Evolutionary conservation across 1,139 yeast genomes (phyloP).

Genomic region (Candida dubliniensis): DNA sequence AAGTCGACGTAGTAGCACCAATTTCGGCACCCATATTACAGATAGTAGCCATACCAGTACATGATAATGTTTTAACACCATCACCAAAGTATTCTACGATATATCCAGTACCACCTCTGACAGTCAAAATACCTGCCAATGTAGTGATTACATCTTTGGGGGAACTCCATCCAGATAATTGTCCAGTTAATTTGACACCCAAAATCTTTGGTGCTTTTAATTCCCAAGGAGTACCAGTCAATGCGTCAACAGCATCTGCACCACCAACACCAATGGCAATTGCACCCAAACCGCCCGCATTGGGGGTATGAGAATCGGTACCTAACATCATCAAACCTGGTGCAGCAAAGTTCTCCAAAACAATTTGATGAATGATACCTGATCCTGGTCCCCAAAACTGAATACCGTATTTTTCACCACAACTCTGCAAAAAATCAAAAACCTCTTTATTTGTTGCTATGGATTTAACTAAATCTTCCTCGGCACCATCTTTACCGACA

Average conservation of each 20-base stretch:
- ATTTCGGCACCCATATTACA: constrained; percentile 99
- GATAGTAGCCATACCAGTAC: constrained; percentile 99
- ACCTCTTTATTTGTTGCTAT: constrained; percentile 89
- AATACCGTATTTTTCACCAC: constrained; percentile 91
- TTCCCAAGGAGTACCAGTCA: constrained; percentile 97
- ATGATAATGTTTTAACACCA: constrained; percentile 93
- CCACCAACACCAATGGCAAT: constrained; percentile 99
- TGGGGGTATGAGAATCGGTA: constrained; percentile 98
- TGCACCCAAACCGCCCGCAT: constrained; percentile 99
- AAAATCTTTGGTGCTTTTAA: constrained; percentile 96
- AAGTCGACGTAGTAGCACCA: constrained; percentile 98
- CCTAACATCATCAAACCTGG: constrained; percentile 98
- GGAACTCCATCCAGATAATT: constrained; percentile 96
- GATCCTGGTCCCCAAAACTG: constrained; percentile 99
- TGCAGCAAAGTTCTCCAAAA: constrained; percentile 95
- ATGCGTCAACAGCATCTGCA: constrained; percentile 99
- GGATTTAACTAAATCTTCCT: constrained; percentile 68
- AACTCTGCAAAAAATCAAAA: constrained; percentile 85
- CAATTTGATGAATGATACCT: constrained; percentile 97
- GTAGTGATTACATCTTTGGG: constrained; percentile 97
- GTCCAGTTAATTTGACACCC: constrained; percentile 96
- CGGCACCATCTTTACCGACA: constrained; percentile 93
- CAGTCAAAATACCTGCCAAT: constrained; percentile 96
- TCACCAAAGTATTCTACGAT: constrained; percentile 97
- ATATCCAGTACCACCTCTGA: constrained; percentile 98